These are phyloP conservation scores for Talaromyces sp. DNA, from an alignment of 2,329 filamentous ascomycete species.

Conservation along the genomic window DNA sequence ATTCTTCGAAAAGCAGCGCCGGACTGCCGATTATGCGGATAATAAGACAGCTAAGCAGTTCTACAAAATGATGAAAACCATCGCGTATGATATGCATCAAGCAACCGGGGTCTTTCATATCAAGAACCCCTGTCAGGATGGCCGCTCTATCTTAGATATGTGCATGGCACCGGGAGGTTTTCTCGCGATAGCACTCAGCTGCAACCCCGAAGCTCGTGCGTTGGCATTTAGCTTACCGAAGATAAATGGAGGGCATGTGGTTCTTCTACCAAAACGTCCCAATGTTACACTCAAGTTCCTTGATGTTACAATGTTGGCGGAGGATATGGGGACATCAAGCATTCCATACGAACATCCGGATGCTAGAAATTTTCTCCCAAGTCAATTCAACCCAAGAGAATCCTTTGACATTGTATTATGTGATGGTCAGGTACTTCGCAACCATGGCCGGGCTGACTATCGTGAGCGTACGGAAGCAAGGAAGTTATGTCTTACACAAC, in stretches of 20 bases:
- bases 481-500: conserved; percentile 34
- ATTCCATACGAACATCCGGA: conserved; percentile 20
- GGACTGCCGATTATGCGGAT: not conserved
- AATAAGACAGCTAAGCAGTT: not conserved
- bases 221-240: conserved; percentile 6
- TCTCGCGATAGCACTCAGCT: conserved; percentile 31
- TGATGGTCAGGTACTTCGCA: conserved; percentile 46
- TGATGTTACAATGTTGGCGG: conserved; percentile 52
- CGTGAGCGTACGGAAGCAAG: conserved; percentile 32
- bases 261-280: not conserved
- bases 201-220: conserved; percentile 31
- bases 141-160: conserved; percentile 45
- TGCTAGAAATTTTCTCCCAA: conserved; percentile 19
- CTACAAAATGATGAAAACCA: conserved; percentile 8
- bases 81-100: conserved; percentile 3
- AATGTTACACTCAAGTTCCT: conserved; percentile 22
- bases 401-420: conserved; percentile 45
- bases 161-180: conserved; percentile 57
- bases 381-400: conserved; percentile 19
- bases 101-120: conserved; percentile 12
- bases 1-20: not conserved
- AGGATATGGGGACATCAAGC: conserved; percentile 36
- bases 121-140: not conserved
- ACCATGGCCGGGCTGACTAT: conserved; percentile 29
- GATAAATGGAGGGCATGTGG: not conserved